Base-by-base conservation (phyloP, 2,329 filamentous ascomycete species). In the Aspergillus pseudonomiae region DNA sequence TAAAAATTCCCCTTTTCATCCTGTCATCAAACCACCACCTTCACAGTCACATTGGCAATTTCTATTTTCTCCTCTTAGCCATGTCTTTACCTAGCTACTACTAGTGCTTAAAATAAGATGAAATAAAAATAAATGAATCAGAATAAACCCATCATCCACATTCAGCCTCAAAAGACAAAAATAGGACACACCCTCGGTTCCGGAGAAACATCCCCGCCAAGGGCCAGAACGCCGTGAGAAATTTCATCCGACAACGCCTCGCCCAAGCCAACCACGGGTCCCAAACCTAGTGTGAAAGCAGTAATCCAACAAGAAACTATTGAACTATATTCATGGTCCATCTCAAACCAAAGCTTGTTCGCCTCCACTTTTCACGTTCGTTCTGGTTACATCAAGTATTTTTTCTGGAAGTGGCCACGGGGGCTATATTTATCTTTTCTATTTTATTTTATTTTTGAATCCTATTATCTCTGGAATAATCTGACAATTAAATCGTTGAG, bases 271-370 rank as follows among this genome's bases (percentile, higher is more conserved):
- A 36, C 34, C 34, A 36, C 14, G 34, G 34, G 34, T 16, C 14
- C 34, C 14, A 48, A 7, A 19, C 21, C 48, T 50, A 50, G 46
- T 19, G 16, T 50, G 16, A 50, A 54, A 54, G 52, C 11, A 54
- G 52, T 54, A 54, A 54, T 54, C 52, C 7, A 39, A 14, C 7
- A 16, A 2, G n/a, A 39, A 12, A 55, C 52, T 55, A 55, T 55
- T 55, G 52, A 55, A 55, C 32, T 39, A 55, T 55, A 55, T 55
- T 55, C 30, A 14, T 14, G n/a, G 34, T 26, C 34, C 32, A 36
- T 24, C 21, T 14, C 6, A 52, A 24, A 26, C 52, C 30, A 39
- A 55, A 39, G 52, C 52, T 55, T 55, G 52, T 39, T 32, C 52
- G 14, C 21, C n/a, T 55, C 52, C 52, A 55, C 52, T 55, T 32